Base-by-base conservation (phyloP, 2,329 filamentous ascomycete genomes). In the Phoma sp. region DNA sequence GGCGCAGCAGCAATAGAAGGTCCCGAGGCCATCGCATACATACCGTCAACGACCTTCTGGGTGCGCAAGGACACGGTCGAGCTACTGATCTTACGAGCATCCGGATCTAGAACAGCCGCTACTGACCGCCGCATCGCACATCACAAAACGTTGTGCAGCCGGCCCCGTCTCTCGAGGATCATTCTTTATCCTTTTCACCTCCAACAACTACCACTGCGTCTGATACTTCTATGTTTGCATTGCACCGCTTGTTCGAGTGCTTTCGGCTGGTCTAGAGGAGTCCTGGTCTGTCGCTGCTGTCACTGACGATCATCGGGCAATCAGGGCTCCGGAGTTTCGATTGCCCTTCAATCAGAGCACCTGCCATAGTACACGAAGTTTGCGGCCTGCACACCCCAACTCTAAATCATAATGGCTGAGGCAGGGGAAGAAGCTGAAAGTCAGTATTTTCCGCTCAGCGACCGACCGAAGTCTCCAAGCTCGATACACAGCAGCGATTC, bases 401-500 rank as follows among this genome's bases (percentile, higher is more conserved):
- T 34, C 37, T 36, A 53, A 55, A 53, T 61, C 47, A 57, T 54
- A 38, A 68, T 68, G 62, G 53, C 63, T 28, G 60, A 69, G 33
- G 61, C 69, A 23, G 42, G 36, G 30, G 57, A 62, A 21, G 60
- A 50, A 39, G 26, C 23, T 38, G 62, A 64, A n/a, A 49, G 53
- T 33, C 64, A 68, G 3, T 74, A 74, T 56, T 75, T 75, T 54
- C 60, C 58, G 42, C 48, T 69, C 52, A 56, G 38, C 25, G 57
- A 61, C 37, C 57, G 64, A 32, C 39, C 61, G 15, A 66, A 61
- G 20, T 66, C 68, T n/a, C 66, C 71, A 7, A 60, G 58, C 39
- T 74, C 69, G 14, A 65, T 67, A 52, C 67, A 59, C 40, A 73
- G 72, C 64, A 56, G 36, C 32, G 71, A 69, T 38, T 58, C 67